Evolutionary conservation across 805 yeast genomes (phyloP).

Genomic region (Candida nitratophila): DNA sequence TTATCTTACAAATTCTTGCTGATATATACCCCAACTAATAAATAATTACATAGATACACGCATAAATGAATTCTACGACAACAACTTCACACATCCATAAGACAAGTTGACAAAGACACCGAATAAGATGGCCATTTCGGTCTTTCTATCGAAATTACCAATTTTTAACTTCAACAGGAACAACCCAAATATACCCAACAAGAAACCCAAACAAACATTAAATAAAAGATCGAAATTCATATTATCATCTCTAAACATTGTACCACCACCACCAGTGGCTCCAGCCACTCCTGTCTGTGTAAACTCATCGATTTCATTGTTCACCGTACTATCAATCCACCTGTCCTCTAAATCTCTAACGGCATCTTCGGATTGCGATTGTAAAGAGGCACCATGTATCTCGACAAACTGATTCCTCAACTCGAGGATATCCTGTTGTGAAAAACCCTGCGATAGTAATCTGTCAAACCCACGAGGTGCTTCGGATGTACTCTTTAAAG

Average conservation of each 20-base stretch:
- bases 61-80: constrained; percentile 18
- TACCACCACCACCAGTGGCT: neutral
- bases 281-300: constrained; percentile 14
- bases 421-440: constrained; percentile 66
- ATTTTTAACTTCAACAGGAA: constrained; percentile 55
- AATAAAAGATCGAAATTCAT: constrained; percentile 59
- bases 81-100: constrained; percentile 52
- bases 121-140: constrained; percentile 62
- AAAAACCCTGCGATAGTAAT: constrained; percentile 74
- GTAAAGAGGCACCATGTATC: constrained; percentile 46
- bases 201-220: constrained; percentile 68
- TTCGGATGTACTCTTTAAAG: constrained; percentile 46
- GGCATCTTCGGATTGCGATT: constrained; percentile 35
- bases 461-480: constrained; percentile 84
- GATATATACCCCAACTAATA: too few species aligned
- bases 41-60: neutral
- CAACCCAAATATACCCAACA: constrained; percentile 66
- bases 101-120: constrained; percentile 66
- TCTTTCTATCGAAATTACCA: constrained; percentile 49
- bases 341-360: constrained; percentile 70
- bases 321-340: constrained; percentile 79
- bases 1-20: too few species aligned
- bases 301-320: constrained; percentile 41
- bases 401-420: constrained; percentile 68
- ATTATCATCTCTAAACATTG: constrained; percentile 14